Base-by-base conservation (phyloP, 176 grass and related monocot species). In the Poa pratensis region DNA sequence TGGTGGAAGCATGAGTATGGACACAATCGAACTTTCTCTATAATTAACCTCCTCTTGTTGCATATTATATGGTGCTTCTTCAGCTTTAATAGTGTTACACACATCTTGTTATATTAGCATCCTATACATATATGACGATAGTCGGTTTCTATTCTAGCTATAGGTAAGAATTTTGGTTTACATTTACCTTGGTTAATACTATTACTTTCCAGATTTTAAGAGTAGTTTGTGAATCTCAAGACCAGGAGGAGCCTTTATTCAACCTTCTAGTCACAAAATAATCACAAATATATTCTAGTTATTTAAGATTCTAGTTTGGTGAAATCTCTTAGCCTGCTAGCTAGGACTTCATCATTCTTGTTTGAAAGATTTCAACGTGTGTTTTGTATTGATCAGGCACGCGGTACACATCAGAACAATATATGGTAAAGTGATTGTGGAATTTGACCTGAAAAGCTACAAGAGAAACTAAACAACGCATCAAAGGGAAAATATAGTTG, bases 21-120 rank as follows among this genome's bases (percentile, higher is more conserved):
- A 90, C 75, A 84, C 55, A 70, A 80, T 84, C 75, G 68, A 80
- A 75, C 84, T 90, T 90, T 87, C 84, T 40, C 80, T 40, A 60
- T 79, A 62, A 35, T 3, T 35, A 32, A 69, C 23, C 72, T 90
- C 71, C 20, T 40, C 52, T 35, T 52, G 13, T 35, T 53, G 9
- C 39, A 17, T 58, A 23, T 69, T 2, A 23, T 32, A 63, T 64
- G 34, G 8, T 69, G 40, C 12, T 23, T 58, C 12, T 23, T 58
- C 23, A 16, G 12, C 58, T 78, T 42, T 79, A 26, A 43, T 52
- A 50, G 17, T 73, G 73, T 43, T 39, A 32, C 52, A 40, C 50
- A 11, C 45, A 55, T 55, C 0, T 45, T 45, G 2, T 0, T 11
- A 45, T 11, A 57, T 42, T 68, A 55, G 30, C 62, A 65, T 48